Evolutionary conservation across 441 rosid genomes (phyloP), one percentile per base, ranked within the genome.

Genomic region (Arabidopsis lyrata): DNA sequence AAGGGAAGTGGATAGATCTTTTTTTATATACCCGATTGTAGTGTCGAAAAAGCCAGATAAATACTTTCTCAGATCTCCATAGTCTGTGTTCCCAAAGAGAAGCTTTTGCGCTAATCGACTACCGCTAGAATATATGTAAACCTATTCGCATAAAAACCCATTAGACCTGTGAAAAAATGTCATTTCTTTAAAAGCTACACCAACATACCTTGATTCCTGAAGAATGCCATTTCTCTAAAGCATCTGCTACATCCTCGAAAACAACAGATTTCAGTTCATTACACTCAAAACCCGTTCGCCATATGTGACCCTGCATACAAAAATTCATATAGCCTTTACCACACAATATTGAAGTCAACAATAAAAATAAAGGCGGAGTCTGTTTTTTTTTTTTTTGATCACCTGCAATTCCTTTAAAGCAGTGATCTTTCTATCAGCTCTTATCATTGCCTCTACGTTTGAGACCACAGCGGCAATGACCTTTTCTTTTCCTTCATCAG

Each of bases 391-490:
- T 22, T 50, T 36, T 35, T 48, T 15, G n/a, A 89, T 82, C 83
- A 95, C 98, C 82, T 95, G 98, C 81, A 95, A 81, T 80, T 93
- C 98, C 79, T 95, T 95, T 55, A 95, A 84, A 76, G 99, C 89
- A 60, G 97, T 88, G 85, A 93, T 88, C 84, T 95, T 95, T 62
- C 98, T 82, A 85, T 95, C 98, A 8, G 97, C 92, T 82, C 71
- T 87, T 75, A 95, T 93, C 99, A 93, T 95, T 77, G 85, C 95
- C 72, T 90, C 91, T 48, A 93, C 90, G 58, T 93, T 95, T 67
- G 90, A 82, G 81, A 93, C 97, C 82, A 93, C 62, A 81, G 97
- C 91, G 27, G 90, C 86, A 81, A 95, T 82, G 32, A 95, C 86
- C 72, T 84, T 82, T 68, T 95, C 97, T 83, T 90, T 86, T 63